Percentiles rank a stretch among this genome's conserved stretches.
These are phyloP conservation scores for Apiotrichum gracile DNA, from an alignment of 1,284 basidiomycete species.

Conservation along the genomic window DNA sequence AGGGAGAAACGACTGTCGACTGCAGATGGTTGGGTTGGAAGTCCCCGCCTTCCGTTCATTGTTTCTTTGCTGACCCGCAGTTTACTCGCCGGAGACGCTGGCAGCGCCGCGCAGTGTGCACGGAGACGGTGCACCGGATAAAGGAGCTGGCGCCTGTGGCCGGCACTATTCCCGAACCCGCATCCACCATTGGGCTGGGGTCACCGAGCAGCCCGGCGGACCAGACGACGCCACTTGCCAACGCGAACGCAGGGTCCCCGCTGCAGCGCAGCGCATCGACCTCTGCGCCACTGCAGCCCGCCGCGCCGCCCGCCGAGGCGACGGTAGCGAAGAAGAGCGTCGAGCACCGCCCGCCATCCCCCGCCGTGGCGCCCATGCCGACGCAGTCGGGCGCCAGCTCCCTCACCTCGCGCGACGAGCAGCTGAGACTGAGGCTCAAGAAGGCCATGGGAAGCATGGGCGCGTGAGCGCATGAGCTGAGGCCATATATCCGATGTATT, in stretches of 20 bases:
- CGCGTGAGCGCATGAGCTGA: conserved; percentile 19
- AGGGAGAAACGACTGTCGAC: no score
- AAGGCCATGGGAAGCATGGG: conserved; percentile 47
- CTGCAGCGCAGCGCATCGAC: not conserved
- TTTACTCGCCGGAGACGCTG: conserved; percentile 78
- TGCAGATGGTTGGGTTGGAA: no score
- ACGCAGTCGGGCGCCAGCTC: not conserved
- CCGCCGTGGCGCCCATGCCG: conserved; percentile 2
- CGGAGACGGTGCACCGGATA: conserved; percentile 59
- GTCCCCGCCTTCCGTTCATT: no score
- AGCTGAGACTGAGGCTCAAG: conserved; percentile 42
- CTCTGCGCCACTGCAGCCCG: not conserved
- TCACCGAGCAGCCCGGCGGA: no score
- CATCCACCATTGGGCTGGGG: no score
- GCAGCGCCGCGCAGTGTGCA: conserved; percentile 72
- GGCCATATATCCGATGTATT: no score
- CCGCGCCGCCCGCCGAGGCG: not conserved
- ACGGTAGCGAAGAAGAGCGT: not conserved
- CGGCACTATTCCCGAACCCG: not conserved
- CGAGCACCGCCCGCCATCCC: not conserved
- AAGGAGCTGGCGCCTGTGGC: conserved; percentile 14
- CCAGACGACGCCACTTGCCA: no score
- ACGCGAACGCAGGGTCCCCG: not conserved
- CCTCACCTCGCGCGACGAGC: conserved; percentile 30
- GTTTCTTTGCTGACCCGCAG: conserved; percentile 41